Conservation (phyloP, 139 green algal species). For the Closterium sp. region DNA sequence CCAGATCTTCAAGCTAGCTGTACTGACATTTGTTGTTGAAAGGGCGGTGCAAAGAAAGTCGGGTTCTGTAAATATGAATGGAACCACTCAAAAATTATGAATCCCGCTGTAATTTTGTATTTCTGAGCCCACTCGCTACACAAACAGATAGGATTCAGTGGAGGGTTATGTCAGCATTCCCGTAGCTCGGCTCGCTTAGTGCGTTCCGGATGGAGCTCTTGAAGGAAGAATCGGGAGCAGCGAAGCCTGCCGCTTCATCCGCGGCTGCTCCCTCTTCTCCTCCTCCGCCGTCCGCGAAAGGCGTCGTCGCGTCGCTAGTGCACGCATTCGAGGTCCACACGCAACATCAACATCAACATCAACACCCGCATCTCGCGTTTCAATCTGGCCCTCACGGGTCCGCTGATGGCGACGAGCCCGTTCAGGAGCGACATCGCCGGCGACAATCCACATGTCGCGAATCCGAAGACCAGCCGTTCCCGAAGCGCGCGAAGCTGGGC, state of each 20-base stretch:
- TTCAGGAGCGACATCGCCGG: background rate
- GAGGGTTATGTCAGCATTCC: background rate
- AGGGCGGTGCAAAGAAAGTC: too few relatives aligned
- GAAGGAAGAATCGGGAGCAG: background rate
- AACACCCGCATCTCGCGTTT: too few relatives aligned
- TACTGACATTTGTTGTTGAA: too few relatives aligned
- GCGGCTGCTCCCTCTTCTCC: too few relatives aligned
- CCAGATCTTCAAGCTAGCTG: too few relatives aligned
- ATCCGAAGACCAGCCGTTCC: background rate
- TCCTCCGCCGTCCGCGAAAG: background rate
- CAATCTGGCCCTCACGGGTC: background rate
- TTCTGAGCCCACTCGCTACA: too few relatives aligned
- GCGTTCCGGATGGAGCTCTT: background rate
- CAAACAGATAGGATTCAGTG: too few relatives aligned
- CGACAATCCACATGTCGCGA: background rate
- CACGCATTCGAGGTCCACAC: background rate
- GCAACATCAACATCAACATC: too few relatives aligned
- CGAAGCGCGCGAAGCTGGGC: background rate
- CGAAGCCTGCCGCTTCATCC: background rate
- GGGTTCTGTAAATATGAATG: too few relatives aligned
- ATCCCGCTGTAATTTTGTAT: too few relatives aligned
- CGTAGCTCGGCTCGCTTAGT: background rate
- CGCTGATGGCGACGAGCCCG: background rate
- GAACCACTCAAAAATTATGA: too few relatives aligned
- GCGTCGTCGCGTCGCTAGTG: background rate